Conservation (phyloP, 768 basidiomycete species). For the Rhizopogon vinicolor region DNA sequence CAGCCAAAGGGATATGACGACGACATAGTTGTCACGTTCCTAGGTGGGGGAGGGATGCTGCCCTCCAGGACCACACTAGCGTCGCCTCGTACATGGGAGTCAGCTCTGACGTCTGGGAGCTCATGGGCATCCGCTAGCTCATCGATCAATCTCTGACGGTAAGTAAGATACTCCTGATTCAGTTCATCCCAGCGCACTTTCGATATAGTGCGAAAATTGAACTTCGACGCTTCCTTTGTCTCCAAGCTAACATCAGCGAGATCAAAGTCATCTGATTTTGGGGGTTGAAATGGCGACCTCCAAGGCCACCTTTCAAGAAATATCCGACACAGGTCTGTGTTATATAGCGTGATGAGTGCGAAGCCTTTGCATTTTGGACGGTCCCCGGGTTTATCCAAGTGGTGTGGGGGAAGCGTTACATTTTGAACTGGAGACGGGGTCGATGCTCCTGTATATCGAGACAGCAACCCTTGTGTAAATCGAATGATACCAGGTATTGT, state of each 20-base stretch:
- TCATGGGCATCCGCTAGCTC: conserved; percentile 28
- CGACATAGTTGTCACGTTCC: conserved; percentile 5
- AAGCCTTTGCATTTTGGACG: conserved; percentile 68
- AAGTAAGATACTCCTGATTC: conserved; percentile 65
- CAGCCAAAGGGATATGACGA: conserved; percentile 59
- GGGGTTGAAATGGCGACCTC: conserved; percentile 23
- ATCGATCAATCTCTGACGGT: conserved; percentile 51
- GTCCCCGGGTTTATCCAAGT: conserved; percentile 53
- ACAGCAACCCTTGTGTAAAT: conserved; percentile 38
- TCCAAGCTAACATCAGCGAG: neutral
- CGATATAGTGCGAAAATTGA: conserved; percentile 53
- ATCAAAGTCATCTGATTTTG: neutral
- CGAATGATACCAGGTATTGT: conserved; percentile 43
- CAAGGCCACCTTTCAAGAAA: conserved; percentile 62
- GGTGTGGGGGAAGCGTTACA: conserved; percentile 57
- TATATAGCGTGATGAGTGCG: conserved; percentile 58
- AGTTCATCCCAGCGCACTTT: conserved; percentile 61
- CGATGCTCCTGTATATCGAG: neutral
- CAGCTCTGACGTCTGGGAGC: neutral
- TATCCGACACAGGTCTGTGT: conserved; percentile 31
- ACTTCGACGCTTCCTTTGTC: conserved; percentile 45
- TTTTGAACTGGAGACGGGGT: conserved; percentile 37
- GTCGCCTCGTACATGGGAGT: neutral
- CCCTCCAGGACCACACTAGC: neutral
- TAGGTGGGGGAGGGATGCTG: neutral